These are phyloP conservation scores for Paramecium pentaurelia DNA, from an alignment of 73 alveolate species.

Conservation along the genomic window DNA sequence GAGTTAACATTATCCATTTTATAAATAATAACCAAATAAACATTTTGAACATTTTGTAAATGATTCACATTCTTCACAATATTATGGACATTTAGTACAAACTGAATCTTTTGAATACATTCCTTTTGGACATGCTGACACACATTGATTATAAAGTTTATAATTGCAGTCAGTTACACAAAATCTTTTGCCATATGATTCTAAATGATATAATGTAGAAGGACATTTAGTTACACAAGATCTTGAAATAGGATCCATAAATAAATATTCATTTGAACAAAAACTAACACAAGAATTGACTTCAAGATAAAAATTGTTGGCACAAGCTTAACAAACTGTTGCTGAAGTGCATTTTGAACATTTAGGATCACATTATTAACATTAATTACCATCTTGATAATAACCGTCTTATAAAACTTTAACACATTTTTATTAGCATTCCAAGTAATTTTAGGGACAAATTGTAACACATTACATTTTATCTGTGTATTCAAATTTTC, in stretches of 20 bases:
- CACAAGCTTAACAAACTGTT: background rate
- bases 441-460: background rate
- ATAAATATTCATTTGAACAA: background rate
- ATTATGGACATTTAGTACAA: background rate
- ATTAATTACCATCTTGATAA: background rate
- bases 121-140: background rate
- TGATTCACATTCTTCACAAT: background rate
- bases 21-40: background rate
- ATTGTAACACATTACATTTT: background rate
- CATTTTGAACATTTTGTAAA: background rate
- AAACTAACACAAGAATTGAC: background rate
- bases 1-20: background rate
- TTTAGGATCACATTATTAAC: background rate
- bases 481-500: background rate
- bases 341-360: background rate
- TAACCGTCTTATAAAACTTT: background rate
- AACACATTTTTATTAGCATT: background rate
- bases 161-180: background rate
- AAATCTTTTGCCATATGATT: background rate
- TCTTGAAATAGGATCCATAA: background rate
- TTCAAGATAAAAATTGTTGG: background rate
- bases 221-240: background rate
- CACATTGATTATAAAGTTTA: background rate
- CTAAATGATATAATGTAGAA: background rate
- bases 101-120: background rate